Evolutionary conservation across 495 filamentous ascomycete genomes (phyloP).

Genomic region (Lophium mytilinum): DNA sequence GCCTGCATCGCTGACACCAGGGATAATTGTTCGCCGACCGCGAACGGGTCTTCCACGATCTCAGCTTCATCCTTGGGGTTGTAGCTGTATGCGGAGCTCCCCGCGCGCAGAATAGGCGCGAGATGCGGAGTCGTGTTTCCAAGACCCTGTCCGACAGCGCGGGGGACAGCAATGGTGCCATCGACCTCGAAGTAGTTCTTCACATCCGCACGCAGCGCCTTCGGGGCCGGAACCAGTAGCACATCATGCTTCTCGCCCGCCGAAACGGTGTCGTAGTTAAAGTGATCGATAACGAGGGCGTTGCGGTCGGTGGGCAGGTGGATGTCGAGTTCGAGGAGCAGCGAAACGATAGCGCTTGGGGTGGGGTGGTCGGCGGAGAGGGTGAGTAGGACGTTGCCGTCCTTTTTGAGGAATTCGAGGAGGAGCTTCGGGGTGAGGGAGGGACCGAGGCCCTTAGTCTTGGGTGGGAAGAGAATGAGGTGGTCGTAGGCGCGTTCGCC

Average conservation of each 20-base stretch:
- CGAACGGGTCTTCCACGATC: conserved; percentile 70
- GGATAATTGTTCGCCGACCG: conserved; percentile 69
- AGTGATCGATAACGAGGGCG: conserved; percentile 83
- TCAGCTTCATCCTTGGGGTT: conserved; percentile 83
- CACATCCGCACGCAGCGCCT: conserved; percentile 53
- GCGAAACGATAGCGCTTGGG: conserved; percentile 69
- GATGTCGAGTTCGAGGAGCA: conserved; percentile 87
- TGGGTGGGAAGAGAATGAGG: conserved; percentile 75
- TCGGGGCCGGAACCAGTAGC: conserved; percentile 61
- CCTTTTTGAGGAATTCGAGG: conserved; percentile 80
- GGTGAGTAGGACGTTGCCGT: conserved; percentile 88
- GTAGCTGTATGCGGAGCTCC: conserved; percentile 81
- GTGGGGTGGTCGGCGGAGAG: conserved; percentile 67
- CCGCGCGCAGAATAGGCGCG: conserved; percentile 71
- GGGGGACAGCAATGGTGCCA: conserved; percentile 69
- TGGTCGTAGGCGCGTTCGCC: conserved; percentile 90
- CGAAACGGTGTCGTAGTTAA: conserved; percentile 75
- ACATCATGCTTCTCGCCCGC: conserved; percentile 82
- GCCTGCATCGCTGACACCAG: conserved; percentile 80
- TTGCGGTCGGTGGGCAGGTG: conserved; percentile 78
- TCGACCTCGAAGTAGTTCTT: conserved; percentile 72
- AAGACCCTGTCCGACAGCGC: conserved; percentile 69
- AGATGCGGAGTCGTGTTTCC: conserved; percentile 66
- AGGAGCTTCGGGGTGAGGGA: conserved; percentile 76
- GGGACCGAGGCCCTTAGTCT: conserved; percentile 86